These are phyloP conservation scores for Teunomyces pallodes DNA, from an alignment of 805 yeast species.

Conservation along the genomic window DNA sequence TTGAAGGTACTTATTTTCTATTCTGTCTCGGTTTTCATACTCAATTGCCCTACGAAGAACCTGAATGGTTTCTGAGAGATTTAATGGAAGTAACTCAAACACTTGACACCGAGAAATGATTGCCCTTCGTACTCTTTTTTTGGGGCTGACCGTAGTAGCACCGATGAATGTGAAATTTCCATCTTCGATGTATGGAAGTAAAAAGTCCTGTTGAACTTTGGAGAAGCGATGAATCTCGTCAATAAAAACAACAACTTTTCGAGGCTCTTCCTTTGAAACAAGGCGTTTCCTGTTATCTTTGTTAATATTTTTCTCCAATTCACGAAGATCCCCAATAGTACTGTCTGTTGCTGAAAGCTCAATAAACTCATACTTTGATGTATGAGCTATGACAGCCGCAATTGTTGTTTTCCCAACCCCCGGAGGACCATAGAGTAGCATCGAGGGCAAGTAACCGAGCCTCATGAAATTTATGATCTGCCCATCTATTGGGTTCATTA, in stretches of 20 bases:
- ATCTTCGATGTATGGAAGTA: constrained; percentile 78
- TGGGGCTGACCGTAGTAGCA: constrained; percentile 81
- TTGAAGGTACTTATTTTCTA: constrained; percentile 1
- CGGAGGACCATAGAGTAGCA: constrained; percentile 93
- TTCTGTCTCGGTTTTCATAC: constrained; percentile 27
- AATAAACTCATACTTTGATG: constrained; percentile 56
- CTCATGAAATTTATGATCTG: constrained; percentile 62
- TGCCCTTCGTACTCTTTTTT: constrained; percentile 77
- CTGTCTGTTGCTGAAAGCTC: constrained; percentile 85
- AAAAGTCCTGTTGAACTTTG: constrained; percentile 82
- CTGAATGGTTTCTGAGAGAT: constrained; percentile 44
- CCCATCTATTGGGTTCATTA: constrained; percentile 61
- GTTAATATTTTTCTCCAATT: constrained; percentile 50
- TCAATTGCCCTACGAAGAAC: constrained; percentile 60
- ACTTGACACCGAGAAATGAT: constrained; percentile 81
- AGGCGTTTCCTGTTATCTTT: constrained; percentile 45
- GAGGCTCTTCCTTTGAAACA: constrained; percentile 7
- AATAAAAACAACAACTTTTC: constrained; percentile 59
- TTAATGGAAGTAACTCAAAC: constrained; percentile 61
- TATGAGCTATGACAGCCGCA: constrained; percentile 60
- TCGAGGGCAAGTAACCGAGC: constrained; percentile 70
- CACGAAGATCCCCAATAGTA: constrained; percentile 63
- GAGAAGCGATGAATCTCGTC: constrained; percentile 93
- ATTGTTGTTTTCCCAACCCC: constrained; percentile 94
- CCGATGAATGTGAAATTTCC: constrained; percentile 85